Evolutionary conservation across 345 rosid species (phyloP), one percentile per base, ranked within the genome.

Genomic region (Brassica nigra): DNA sequence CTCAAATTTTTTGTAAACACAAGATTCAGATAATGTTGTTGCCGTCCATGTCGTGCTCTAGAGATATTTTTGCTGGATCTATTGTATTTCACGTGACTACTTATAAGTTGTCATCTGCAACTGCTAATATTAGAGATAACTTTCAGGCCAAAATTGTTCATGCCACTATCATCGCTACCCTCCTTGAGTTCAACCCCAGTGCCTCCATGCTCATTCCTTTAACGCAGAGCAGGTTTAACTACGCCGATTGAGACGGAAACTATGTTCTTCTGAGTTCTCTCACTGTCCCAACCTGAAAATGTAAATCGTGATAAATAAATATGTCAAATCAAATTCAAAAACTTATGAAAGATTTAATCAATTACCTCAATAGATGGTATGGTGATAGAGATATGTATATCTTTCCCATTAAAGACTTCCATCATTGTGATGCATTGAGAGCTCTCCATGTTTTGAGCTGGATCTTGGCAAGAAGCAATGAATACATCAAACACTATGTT

Each of bases 1-100:
- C 78, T 92, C 94, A 78, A 44, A 2, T 4, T 9, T 42, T 42
- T 42, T 10, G 12, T 2, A 3, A 44, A 44, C 15, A 15, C 1
- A 3, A 44, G 15, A 12, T 11, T 44, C 54, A 44, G 54, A 12
- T 44, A 44, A 44, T 5, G 6, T 44, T 11, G n/a, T 44, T 12
- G 44, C 4, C 49, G 49, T 42, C 49, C 49, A 42, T 42, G 54
- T 12, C 54, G 54, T 44, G 54, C 15, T 44, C 15, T 4, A 12
- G 55, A 47, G 16, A 47, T 47, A 4, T 47, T 5, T 47, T 4
- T 11, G 15, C 6, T 11, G n/a, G 5, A 11, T 44, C 15, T 11
- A 9, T 44, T 11, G 5, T 3, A 3, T 44, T 4, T 44, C 52
- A 44, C 0, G 52, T 44, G 52, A 11, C n/a, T 44, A 44, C 52